Conservation (phyloP, 805 yeast genomes). For the Helenozyma rhizophorensis region DNA sequence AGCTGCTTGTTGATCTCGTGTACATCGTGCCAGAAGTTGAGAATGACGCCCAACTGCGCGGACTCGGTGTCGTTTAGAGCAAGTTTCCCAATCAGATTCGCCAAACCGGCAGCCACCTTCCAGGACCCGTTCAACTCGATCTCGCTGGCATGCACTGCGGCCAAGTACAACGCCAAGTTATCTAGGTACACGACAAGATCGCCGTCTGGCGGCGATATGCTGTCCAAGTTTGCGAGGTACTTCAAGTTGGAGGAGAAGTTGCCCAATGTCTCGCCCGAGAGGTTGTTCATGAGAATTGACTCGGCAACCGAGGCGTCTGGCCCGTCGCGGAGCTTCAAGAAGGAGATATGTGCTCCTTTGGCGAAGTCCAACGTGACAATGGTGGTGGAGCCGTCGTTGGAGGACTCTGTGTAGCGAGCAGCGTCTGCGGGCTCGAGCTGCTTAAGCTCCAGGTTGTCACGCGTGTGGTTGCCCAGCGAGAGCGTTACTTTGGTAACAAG, state of each 20-base stretch:
- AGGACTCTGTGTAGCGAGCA: too few relatives aligned
- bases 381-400: neutral
- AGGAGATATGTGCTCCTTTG: conserved; percentile 7
- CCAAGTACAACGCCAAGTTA: conserved; percentile 24
- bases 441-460: too few relatives aligned
- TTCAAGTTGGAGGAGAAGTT: conserved; percentile 33
- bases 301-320: conserved; percentile 22
- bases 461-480: conserved; percentile 31
- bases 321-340: conserved; percentile 8
- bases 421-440: too few relatives aligned
- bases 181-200: conserved; percentile 31
- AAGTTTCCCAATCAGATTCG: conserved; percentile 25
- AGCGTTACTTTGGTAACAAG: conserved; percentile 26
- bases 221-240: conserved; percentile 34
- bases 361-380: neutral
- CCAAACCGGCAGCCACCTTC: conserved; percentile 20
- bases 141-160: conserved; percentile 24
- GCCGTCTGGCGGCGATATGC: conserved; percentile 25
- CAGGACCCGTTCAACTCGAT: conserved; percentile 13
- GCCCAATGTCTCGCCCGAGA: conserved; percentile 19
- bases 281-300: conserved; percentile 23
- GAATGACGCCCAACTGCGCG: conserved; percentile 28
- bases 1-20: conserved; percentile 24
- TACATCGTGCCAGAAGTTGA: conserved; percentile 35
- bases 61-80: conserved; percentile 20